These are phyloP conservation scores for Penicillium digitatum DNA, from an alignment of 2,329 filamentous ascomycete genomes.

Conservation along the genomic window DNA sequence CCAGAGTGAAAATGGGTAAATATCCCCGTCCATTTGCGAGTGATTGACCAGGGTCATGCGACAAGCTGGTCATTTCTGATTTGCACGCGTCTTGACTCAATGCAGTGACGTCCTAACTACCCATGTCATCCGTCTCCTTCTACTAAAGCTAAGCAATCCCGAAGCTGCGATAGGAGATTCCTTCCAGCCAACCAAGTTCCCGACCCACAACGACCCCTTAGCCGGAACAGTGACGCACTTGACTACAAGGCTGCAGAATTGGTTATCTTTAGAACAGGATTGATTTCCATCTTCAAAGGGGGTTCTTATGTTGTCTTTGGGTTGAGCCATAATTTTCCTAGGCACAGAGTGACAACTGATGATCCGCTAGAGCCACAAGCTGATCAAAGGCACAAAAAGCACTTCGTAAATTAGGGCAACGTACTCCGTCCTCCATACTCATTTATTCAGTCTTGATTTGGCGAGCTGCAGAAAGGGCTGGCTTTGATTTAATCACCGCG, in stretches of 20 bases:
- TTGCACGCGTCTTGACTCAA: slow-evolving; percentile 16
- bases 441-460: not conserved
- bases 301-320: not conserved
- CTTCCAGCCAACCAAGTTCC: slow-evolving; percentile 1
- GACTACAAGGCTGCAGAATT: not conserved
- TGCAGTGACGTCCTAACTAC: slow-evolving; percentile 9
- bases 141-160: not conserved
- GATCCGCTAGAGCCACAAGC: not conserved
- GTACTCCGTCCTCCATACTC: no score
- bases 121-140: slow-evolving; percentile 2
- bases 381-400: not conserved
- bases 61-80: slow-evolving; percentile 17
- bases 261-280: slow-evolving; percentile 2
- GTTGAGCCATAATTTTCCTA: not conserved
- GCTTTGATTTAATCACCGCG: not conserved
- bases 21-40: slow-evolving; percentile 14
- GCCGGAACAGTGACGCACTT: not conserved
- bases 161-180: not conserved
- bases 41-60: slow-evolving; percentile 22
- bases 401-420: not conserved
- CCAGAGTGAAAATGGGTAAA: slow-evolving; percentile 7
- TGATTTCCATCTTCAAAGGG: not conserved
- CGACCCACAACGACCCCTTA: not conserved
- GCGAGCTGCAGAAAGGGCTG: slow-evolving; percentile 4
- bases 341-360: not conserved